A percentile compares a stretch with the other conserved stretches of the same genome.
These are phyloP conservation scores for Atkinsonella hypoxylon DNA, from an alignment of 2,329 filamentous ascomycete genomes.

Conservation along the genomic window DNA sequence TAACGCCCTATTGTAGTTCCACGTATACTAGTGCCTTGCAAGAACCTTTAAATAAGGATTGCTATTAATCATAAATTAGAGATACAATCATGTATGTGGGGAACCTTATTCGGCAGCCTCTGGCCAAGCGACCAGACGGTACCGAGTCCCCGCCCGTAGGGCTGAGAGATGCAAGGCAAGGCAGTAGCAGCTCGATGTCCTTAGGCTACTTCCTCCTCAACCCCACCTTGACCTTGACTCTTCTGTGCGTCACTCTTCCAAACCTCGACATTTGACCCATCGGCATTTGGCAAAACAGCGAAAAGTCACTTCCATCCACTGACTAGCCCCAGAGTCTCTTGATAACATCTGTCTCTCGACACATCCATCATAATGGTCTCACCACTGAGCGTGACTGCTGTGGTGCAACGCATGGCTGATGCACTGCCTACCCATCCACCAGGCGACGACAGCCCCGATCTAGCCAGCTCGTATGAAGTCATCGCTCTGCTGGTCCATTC, in stretches of 20 bases:
- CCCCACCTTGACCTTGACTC: neutral
- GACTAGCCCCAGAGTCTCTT: neutral
- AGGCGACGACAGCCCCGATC: conserved; percentile 43
- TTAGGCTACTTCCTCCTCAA: no score
- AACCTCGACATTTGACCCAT: neutral
- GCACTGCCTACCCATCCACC: conserved; percentile 43
- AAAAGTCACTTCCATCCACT: neutral
- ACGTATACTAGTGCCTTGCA: no score
- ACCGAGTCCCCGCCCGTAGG: neutral
- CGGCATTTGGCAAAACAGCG: neutral
- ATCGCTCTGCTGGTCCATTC: conserved; percentile 76
- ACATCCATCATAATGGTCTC: conserved; percentile 13
- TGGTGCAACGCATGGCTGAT: conserved; percentile 46
- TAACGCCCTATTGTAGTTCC: no score
- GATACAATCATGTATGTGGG: no score
- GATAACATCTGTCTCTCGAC: neutral
- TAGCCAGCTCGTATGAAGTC: conserved; percentile 67
- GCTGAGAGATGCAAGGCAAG: neutral
- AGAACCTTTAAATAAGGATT: no score
- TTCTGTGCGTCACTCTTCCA: no score
- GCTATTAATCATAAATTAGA: no score
- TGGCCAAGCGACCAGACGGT: no score
- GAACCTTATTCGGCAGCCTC: no score
- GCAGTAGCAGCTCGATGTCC: neutral
- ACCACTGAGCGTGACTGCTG: conserved; percentile 19